Evolutionary conservation across 805 yeast species (phyloP), one percentile per base, ranked within the genome.

Genomic region (Metschnikowia dekortorum): DNA sequence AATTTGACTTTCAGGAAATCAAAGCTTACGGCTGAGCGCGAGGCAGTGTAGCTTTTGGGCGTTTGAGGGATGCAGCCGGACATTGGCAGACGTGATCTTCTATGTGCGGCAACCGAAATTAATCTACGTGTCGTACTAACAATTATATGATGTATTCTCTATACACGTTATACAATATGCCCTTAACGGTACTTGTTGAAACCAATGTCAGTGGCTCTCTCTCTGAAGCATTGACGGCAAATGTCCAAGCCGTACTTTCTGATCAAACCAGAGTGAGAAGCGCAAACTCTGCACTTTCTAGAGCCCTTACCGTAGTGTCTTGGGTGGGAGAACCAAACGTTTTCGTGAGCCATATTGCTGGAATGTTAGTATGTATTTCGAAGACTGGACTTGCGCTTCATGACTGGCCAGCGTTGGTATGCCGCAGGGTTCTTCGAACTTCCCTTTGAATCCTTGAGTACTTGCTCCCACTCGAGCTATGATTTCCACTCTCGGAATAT

Each of bases 191-290:
- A 87, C 84, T 94, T 94, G 94, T 83, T 76, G 96, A 94, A 94
- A 74, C 99, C 99, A 75, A 94, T 94, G 81, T 94, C 98, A 76
- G 82, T 75, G 71, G 99, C 98, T 82, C 84, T 92, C 83, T 94
- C 99, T 85, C 99, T 91, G 98, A 94, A 94, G 82, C 97, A 92
- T 84, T 94, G 99, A 88, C 99, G 96, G 83, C 97, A 92, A 85
- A 94, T 84, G 91, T 90, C 86, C 74, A 94, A 82, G 74, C 96
- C 99, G 94, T 94, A 94, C 84, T 94, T 94, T 89, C 99, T 92
- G 85, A 94, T 89, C 78, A 94, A 88, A 85, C 98, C 98, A 69
- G 89, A 78, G 91, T 92, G 97, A 79, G 98, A 89, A 70, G 96
- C 83, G 77, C 96, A 89, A 84, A 92, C 91, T 80, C 98, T 94